phyloP scores from a whole-genome alignment of 2,329 filamentous ascomycete genomes.

The Aspergillus pseudoglaucus region DNA sequence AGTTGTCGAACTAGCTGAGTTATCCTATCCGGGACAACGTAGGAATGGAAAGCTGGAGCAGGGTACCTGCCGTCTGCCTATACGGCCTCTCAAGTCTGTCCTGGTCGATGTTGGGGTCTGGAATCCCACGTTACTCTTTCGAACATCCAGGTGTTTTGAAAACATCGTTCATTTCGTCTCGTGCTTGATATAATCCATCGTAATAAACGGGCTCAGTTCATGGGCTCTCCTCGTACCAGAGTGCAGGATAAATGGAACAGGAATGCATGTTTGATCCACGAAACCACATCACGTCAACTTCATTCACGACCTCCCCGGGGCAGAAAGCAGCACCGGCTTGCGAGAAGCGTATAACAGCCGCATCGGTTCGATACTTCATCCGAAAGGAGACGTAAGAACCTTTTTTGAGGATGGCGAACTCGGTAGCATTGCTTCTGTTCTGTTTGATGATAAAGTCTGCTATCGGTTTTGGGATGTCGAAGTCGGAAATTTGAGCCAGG shows the following conservation, averaged over 20 bases:
- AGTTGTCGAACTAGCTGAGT: slow-evolving; percentile 9
- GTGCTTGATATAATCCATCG: slow-evolving; percentile 27
- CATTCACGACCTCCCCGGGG: slow-evolving; percentile 19
- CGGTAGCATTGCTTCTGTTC: background rate
- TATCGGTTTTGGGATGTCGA: slow-evolving; percentile 1
- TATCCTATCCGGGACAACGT: slow-evolving; percentile 6
- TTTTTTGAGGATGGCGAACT: slow-evolving; percentile 4
- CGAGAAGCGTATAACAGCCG: slow-evolving; percentile 15
- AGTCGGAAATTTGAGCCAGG: slow-evolving; percentile 8
- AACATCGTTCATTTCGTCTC: slow-evolving; percentile 9
- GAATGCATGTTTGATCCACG: slow-evolving; percentile 10
- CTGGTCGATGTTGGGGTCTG: slow-evolving; percentile 28
- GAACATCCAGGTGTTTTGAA: slow-evolving; percentile 11
- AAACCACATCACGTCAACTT: slow-evolving; percentile 14
- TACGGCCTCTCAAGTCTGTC: slow-evolving; percentile 25
- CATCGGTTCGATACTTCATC: slow-evolving; percentile 13
- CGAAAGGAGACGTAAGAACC: slow-evolving; percentile 17
- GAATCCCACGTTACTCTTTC: slow-evolving; percentile 8
- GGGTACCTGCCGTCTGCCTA: slow-evolving; percentile 1
- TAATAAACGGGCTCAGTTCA: slow-evolving; percentile 28
- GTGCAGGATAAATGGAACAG: slow-evolving; percentile 11
- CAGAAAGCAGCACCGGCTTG: slow-evolving; percentile 15
- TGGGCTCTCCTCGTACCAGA: slow-evolving; percentile 10
- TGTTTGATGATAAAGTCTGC: slow-evolving; percentile 8
- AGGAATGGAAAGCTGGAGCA: slow-evolving; percentile 8